Evolutionary conservation across 768 basidiomycete species (phyloP).

Genomic region (Holtermannia corniformis): DNA sequence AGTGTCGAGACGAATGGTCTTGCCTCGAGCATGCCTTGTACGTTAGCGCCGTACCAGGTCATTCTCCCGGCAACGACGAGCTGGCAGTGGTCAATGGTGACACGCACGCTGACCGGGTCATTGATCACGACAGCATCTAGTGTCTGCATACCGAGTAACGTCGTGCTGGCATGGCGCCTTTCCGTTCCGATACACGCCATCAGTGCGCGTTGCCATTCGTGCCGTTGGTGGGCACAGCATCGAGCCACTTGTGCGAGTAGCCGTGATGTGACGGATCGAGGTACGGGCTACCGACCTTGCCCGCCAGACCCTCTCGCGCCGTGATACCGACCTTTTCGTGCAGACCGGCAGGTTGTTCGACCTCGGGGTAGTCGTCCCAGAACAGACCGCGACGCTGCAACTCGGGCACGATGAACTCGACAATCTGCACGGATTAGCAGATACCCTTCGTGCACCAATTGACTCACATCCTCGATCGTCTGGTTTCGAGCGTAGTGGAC

Average conservation of each 20-base stretch:
- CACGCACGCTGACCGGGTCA: no score
- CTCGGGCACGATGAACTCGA: conserved; percentile 6
- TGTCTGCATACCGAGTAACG: no score
- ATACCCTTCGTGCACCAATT: background rate
- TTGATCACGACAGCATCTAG: no score
- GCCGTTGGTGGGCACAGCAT: no score
- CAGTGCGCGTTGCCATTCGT: no score
- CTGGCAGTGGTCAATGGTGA: no score
- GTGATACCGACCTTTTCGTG: background rate
- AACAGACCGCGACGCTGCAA: conserved; percentile 4
- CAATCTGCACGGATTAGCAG: background rate
- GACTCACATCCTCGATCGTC: conserved; percentile 1
- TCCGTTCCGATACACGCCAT: no score
- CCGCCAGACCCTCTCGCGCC: conserved; percentile 2
- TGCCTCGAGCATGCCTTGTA: no score
- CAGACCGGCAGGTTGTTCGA: background rate
- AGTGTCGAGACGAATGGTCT: no score
- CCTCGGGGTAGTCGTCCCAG: conserved; percentile 3
- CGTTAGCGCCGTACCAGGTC: no score
- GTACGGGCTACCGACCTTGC: background rate
- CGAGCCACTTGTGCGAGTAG: background rate
- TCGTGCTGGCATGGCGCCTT: no score
- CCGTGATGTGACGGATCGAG: background rate
- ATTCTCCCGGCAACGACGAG: no score
- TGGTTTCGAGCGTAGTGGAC: background rate